These are phyloP conservation scores for carrot (Daucus carota) DNA, from an alignment of 129 eudicot species.

Conservation along the genomic window DH1_v3.0 NC_030386.2:32374001-32374500, in stretches of 20 bases:
- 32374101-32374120: not conserved
- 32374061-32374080: not conserved
- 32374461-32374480: not conserved
- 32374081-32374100: not conserved
- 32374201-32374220: not conserved
- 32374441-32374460: not conserved
- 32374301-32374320: not conserved
- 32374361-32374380: not conserved
- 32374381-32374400: not conserved
- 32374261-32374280: not conserved
- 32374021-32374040: not conserved
- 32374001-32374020: not conserved
- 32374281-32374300: not conserved
- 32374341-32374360: not conserved
- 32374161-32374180: not conserved
- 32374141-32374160: not conserved
- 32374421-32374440: not conserved
- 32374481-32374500: not conserved
- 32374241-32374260: not conserved
- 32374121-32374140: not conserved
- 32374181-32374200: not conserved
- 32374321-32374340: not conserved
- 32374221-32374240: not conserved
- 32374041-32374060: not conserved
- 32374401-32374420: no score